phyloP scores from a whole-genome alignment of 2,329 filamentous ascomycete species.

The Cercospora zeina region DNA sequence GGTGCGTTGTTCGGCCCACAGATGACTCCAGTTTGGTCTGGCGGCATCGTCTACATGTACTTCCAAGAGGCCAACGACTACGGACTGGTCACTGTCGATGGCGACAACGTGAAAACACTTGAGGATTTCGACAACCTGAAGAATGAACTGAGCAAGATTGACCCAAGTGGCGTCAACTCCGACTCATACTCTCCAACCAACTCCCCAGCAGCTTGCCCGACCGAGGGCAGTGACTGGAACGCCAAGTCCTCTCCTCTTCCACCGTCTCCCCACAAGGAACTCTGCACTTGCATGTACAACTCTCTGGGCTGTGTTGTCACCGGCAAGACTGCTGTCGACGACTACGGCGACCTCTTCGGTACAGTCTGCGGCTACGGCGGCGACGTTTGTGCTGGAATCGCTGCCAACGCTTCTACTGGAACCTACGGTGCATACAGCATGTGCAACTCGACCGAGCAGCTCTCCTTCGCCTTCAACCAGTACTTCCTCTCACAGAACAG shows the following conservation, averaged over 20 bases:
- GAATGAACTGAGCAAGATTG: slow-evolving; percentile 66
- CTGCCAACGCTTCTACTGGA: slow-evolving; percentile 65
- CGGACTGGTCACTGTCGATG: slow-evolving; percentile 68
- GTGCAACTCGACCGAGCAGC: slow-evolving; percentile 69
- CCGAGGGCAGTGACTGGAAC: slow-evolving; percentile 64
- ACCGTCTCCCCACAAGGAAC: slow-evolving; percentile 72
- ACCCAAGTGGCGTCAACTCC: slow-evolving; percentile 65
- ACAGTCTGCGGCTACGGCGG: slow-evolving; percentile 64
- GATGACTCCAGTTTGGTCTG: slow-evolving; percentile 88
- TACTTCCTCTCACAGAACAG: slow-evolving; percentile 65
- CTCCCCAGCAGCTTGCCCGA: slow-evolving; percentile 70
- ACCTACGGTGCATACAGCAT: slow-evolving; percentile 76
- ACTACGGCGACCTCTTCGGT: slow-evolving; percentile 69
- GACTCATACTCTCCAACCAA: slow-evolving; percentile 72
- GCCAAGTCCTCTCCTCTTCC: slow-evolving; percentile 69
- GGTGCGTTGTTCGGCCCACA: slow-evolving; percentile 72
- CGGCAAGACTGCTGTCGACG: slow-evolving; percentile 56
- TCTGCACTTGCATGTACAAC: slow-evolving; percentile 84
- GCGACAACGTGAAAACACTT: slow-evolving; percentile 63
- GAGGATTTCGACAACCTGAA: slow-evolving; percentile 74
- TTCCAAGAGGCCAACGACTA: slow-evolving; percentile 89
- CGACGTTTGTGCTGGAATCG: slow-evolving; percentile 66
- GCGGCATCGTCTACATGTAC: slow-evolving; percentile 99
- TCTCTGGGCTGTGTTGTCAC: slow-evolving; percentile 70
- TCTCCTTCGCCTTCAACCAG: slow-evolving; percentile 70